A percentile compares a stretch with the other conserved stretches of the same genome.
These are phyloP conservation scores for Xanthoconium stramineum DNA, from an alignment of 768 basidiomycete species.

Conservation along the genomic window DNA sequence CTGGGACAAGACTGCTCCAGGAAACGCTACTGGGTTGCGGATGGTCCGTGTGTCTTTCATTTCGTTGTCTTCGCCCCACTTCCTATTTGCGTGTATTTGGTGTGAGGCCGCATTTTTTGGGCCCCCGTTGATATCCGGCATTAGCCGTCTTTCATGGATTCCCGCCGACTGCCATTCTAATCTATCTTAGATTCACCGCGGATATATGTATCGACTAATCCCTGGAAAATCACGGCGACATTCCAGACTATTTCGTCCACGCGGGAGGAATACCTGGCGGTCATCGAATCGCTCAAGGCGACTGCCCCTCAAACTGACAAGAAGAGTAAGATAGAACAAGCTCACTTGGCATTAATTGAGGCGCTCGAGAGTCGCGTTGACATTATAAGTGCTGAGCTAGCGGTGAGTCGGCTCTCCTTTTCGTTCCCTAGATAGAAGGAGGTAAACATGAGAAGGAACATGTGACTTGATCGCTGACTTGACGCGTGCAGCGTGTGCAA, in stretches of 20 bases:
- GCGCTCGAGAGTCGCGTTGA: conserved; percentile 63
- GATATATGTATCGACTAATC: conserved; percentile 81
- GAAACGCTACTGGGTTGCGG: conserved; percentile 82
- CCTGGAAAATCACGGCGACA: conserved; percentile 83
- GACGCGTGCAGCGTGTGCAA: conserved; percentile 57
- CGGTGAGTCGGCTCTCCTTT: conserved; percentile 48
- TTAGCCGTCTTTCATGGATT: conserved; percentile 34
- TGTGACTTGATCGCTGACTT: conserved; percentile 22
- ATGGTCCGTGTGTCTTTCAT: conserved; percentile 71
- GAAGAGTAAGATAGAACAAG: conserved; percentile 57
- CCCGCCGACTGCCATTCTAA: conserved; percentile 31
- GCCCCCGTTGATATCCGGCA: conserved; percentile 38
- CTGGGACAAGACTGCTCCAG: conserved; percentile 74
- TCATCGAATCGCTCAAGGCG: conserved; percentile 60
- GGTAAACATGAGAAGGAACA: conserved; percentile 10
- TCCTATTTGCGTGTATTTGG: conserved; percentile 76
- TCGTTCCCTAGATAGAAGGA: conserved; percentile 6
- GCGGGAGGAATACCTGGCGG: conserved; percentile 65
- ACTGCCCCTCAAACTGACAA: conserved; percentile 43
- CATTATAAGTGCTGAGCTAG: conserved; percentile 63
- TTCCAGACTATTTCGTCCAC: conserved; percentile 72
- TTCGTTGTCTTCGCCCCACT: conserved; percentile 30
- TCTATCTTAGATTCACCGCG: conserved; percentile 73
- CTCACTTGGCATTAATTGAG: conserved; percentile 60
- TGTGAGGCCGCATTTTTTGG: conserved; percentile 46